A percentile compares a stretch with the other conserved stretches of the same genome.
These are phyloP conservation scores for Balamuthia mandrillaris DNA, from an alignment of 208 protist species.

Conservation along the genomic window DNA sequence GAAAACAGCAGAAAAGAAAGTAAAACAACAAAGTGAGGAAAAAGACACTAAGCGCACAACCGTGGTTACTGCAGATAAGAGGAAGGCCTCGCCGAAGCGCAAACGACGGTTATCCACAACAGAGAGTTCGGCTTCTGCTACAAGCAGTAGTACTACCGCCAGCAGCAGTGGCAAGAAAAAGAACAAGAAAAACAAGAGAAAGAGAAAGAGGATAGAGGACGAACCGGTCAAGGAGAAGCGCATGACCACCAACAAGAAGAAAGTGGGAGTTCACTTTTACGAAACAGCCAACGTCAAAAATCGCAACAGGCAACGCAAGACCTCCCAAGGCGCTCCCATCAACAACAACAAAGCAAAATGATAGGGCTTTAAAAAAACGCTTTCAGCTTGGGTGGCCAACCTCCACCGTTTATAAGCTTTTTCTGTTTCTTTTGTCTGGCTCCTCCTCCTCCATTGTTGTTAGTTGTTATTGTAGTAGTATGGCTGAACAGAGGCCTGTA, in stretches of 20 bases:
- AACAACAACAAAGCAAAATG: too few relatives aligned
- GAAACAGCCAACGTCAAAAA: slow-evolving; percentile 63
- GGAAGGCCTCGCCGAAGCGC: neutral
- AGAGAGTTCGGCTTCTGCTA: neutral
- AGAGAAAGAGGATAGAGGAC: neutral
- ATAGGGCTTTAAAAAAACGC: too few relatives aligned
- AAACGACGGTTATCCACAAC: neutral
- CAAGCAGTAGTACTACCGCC: neutral
- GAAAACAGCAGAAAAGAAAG: neutral
- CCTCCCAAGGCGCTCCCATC: neutral
- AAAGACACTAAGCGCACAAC: neutral
- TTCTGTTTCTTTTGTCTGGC: too few relatives aligned
- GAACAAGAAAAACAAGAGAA: neutral
- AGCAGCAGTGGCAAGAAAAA: neutral
- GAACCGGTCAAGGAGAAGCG: slow-evolving; percentile 40
- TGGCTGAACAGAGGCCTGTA: too few relatives aligned
- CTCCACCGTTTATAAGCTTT: too few relatives aligned
- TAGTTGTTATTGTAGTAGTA: too few relatives aligned
- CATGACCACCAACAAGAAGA: slow-evolving; percentile 62
- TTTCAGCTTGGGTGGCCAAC: too few relatives aligned
- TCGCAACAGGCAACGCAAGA: slow-evolving; percentile 36
- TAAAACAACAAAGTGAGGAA: neutral
- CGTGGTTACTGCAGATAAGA: too few relatives aligned
- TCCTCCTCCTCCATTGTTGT: too few relatives aligned
- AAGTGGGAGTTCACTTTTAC: slow-evolving; percentile 59